Base-by-base conservation (phyloP, 2,329 filamentous ascomycete genomes). In the Calcarisporium arbuscula region DNA sequence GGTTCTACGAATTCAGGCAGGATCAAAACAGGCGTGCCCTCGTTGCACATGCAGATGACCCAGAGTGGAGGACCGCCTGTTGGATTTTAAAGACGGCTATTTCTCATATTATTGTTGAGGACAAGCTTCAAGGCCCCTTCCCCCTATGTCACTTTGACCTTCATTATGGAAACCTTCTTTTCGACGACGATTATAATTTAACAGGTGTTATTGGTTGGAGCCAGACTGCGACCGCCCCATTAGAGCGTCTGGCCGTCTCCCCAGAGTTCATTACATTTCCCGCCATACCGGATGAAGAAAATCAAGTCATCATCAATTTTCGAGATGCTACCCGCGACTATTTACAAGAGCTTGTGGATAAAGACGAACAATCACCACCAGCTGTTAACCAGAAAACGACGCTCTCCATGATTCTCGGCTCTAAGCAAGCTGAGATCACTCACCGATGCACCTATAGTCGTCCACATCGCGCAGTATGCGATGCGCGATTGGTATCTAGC, bases 251-350 rank as follows among this genome's bases (percentile, higher is more conserved):
- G 21, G 36, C 36, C 34, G 36, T 39, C 10, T 39, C 36, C 8
- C 36, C 36, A 14, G 36, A 39, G 18, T 31, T 39, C 9, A 39
- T 35, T 8, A 39, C 36, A 27, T 39, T 39, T 31, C 28, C 36
- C 10, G 36, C 21, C 5, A 8, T 39, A 16, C 21, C 36, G 8
- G 27, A 30, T 5, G 9, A 35, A 8, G 15, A 35, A 20, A 35
- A 38, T 21, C 36, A 38, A 34, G 19, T 34, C 8, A 38, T 38
- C 6, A 6, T 38, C 21, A 6, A 34, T 25, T 37, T 37, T 8
- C n/a, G 35, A 22, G 22, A 33, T 17, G 19, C 35, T 18, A 11
- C 16, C 15, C 35, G 35, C 18, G 9, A 29, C 35, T 37, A 23
- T 34, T 37, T 37, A 25, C 35, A 32, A 10, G 17, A 33, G 29